Evolutionary conservation across 2,329 filamentous ascomycete species (phyloP), one percentile per base, ranked within the genome.

Genomic region (Hypoxylon sp.): DNA sequence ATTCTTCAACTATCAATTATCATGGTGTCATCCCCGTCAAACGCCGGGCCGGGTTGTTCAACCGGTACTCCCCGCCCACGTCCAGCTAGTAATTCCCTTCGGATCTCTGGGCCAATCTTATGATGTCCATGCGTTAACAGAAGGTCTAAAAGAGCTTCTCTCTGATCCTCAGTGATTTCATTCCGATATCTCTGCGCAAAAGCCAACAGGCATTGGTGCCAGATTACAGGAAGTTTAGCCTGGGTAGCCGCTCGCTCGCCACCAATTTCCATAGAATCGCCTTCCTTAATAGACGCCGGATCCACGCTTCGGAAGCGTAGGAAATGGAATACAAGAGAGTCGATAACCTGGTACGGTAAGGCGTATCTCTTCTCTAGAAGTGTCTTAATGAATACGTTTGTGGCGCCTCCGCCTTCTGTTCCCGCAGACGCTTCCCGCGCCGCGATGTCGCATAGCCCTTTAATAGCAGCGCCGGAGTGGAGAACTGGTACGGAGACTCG

Each of bases 301-400:
- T 92, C 90, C 25, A 88, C 86, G 58, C 87, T 91, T 34, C 93
- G 87, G 83, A 97, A 98, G 14, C 96, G 91, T 68, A 98, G 80
- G 80, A 99, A 99, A 80, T 99, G 95, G 83, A 98, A 98, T 9
- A 99, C 96, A 1, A 98, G 84, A 1, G 94, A 91, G 75, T 99
- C 96, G 53, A 99, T 90, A 59, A 97, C 95, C 80, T 97, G 95
- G 82, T 92, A 98, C 0, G 95, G 96, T 10, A 99, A 84, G 0
- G 96, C 96, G 74, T 99, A 98, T 78, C 97, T 97, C 87, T 99
- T 99, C 81, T 98, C 95, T 3, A 99, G 84, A 38, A 99, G 86
- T 0, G 93, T 90, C 77, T 93, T 93, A 82, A 99, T 97, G 80
- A 99, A 97, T 73, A 97, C 91, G 80, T 98, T 98, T 68, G 94